Evolutionary conservation across 495 filamentous ascomycete genomes (phyloP).

Genomic region (Lasiosphaeria ovina): DNA sequence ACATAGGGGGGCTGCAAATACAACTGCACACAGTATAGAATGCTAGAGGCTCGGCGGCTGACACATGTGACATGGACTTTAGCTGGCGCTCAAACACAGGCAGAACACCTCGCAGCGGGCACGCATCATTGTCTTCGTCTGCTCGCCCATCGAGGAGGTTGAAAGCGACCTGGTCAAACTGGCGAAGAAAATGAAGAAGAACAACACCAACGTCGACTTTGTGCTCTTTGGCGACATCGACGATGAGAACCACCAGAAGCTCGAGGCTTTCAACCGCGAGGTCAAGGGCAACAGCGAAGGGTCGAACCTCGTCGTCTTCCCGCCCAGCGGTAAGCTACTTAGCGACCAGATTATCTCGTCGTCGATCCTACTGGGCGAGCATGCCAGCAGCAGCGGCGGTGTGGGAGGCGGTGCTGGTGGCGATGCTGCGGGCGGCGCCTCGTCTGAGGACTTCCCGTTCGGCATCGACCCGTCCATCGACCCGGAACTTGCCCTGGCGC

Average conservation of each 20-base stretch:
- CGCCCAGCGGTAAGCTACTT: constrained; percentile 84
- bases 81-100: constrained; percentile 97
- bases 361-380: constrained; percentile 82
- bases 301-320: constrained; percentile 86
- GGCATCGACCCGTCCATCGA: constrained; percentile 79
- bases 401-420: constrained; percentile 49
- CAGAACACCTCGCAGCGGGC: constrained; percentile 94
- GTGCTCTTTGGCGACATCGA: constrained; percentile 91
- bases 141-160: constrained; percentile 84
- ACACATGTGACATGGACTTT: background rate
- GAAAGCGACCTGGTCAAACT: constrained; percentile 86
- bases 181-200: constrained; percentile 98
- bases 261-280: constrained; percentile 86
- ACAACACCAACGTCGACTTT: constrained; percentile 85
- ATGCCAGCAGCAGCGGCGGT: constrained; percentile 43
- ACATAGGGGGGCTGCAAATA: no score
- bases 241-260: constrained; percentile 80
- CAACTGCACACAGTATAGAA: background rate
- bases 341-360: constrained; percentile 91
- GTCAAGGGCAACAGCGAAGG: constrained; percentile 81
- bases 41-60: background rate
- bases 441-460: constrained; percentile 59
- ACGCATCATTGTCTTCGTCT: constrained; percentile 94
- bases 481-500: constrained; percentile 90
- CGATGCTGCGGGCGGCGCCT: constrained; percentile 55